Evolutionary conservation across 2,329 filamentous ascomycete genomes (phyloP).

Genomic region (Mariannaea elegans): DNA sequence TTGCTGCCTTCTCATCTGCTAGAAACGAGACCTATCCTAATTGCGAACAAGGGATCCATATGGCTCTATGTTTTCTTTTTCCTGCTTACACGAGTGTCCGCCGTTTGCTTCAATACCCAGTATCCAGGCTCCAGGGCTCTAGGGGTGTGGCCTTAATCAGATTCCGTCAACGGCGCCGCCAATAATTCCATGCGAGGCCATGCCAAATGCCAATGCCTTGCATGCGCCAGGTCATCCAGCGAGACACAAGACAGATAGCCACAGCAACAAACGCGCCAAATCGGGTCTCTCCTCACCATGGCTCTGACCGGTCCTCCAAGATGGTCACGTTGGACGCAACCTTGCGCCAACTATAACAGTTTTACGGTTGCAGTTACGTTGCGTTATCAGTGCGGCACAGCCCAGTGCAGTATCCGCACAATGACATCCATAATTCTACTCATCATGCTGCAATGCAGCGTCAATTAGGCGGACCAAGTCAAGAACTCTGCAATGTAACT

Average conservation of each 20-base stretch:
- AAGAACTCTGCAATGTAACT: too few relatives aligned
- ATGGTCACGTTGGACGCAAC: conserved; percentile 18
- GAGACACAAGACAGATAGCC: not conserved
- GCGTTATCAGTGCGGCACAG: not conserved
- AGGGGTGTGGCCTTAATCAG: conserved; percentile 30
- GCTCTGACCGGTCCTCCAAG: conserved; percentile 1
- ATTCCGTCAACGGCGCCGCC: not conserved
- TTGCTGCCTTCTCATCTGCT: not conserved
- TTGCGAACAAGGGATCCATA: conserved; percentile 2
- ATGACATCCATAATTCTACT: too few relatives aligned
- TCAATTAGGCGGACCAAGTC: too few relatives aligned
- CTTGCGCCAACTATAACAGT: conserved; percentile 19
- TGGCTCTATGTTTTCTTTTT: conserved; percentile 23
- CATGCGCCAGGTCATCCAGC: conserved; percentile 11
- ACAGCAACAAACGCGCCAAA: not conserved
- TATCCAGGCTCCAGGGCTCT: not conserved
- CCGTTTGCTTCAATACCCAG: not conserved
- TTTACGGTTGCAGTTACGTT: conserved; percentile 15
- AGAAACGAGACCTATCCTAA: not conserved
- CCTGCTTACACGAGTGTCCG: conserved; percentile 11
- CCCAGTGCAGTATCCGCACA: not conserved
- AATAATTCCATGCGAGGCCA: conserved; percentile 1
- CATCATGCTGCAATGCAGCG: too few relatives aligned
- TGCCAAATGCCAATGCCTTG: conserved; percentile 13
- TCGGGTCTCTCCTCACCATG: not conserved